Percentiles rank a stretch among this genome's conserved stretches.
phyloP scores from a whole-genome alignment of 139 green algal genomes.

The Picochlorum costavermella region DNA sequence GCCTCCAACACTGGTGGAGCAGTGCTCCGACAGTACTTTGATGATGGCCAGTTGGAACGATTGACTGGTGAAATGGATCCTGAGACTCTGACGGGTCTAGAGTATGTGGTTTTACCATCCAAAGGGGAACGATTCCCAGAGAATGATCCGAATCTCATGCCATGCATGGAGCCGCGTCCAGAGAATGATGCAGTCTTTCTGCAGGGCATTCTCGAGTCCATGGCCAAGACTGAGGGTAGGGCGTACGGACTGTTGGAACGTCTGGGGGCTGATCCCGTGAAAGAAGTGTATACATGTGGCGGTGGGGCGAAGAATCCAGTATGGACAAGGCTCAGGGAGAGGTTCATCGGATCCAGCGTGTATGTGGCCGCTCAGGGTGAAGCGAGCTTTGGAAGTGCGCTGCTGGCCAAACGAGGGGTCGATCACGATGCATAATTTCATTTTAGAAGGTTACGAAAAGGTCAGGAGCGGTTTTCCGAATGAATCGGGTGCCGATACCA shows the following conservation, averaged over 20 bases:
- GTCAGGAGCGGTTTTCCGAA: no score
- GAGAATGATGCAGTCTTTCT: constrained; percentile 61
- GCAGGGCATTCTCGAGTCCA: constrained; percentile 75
- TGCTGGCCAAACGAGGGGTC: constrained; percentile 52
- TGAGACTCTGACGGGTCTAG: constrained; percentile 40
- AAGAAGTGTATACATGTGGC: constrained; percentile 59
- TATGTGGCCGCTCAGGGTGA: constrained; percentile 43
- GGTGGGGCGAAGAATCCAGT: constrained; percentile 68
- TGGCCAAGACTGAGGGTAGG: constrained; percentile 67
- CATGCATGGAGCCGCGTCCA: constrained; percentile 56
- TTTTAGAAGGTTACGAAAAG: no score
- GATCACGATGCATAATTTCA: neutral
- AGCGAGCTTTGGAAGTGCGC: constrained; percentile 61
- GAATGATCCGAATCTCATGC: constrained; percentile 57
- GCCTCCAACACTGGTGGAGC: constrained; percentile 84
- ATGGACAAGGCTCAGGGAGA: constrained; percentile 60
- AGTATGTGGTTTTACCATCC: constrained; percentile 78
- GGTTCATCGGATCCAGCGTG: constrained; percentile 64
- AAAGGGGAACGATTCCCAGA: constrained; percentile 85
- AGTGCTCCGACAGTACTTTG: constrained; percentile 75
- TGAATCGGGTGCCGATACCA: no score
- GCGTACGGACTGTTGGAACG: constrained; percentile 54
- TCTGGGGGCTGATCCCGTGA: constrained; percentile 55
- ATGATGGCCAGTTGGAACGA: constrained; percentile 51
- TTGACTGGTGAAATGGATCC: constrained; percentile 56